Evolutionary conservation across 257 asterid species (phyloP), one percentile per base, ranked within the genome.

Genomic region (Fraxinus americana): DNA sequence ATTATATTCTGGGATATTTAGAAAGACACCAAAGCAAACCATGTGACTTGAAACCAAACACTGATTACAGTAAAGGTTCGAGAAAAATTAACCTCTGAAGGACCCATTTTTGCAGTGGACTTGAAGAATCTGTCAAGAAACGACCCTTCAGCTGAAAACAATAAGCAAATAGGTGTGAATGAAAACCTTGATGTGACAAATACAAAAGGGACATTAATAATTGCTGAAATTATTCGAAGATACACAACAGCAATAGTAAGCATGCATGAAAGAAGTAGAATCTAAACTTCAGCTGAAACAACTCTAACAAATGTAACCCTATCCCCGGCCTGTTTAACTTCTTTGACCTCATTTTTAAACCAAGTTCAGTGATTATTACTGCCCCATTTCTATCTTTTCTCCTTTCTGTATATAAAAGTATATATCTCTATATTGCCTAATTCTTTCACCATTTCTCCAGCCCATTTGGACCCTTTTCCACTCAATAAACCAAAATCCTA

Each of bases 51-150:
- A 72, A 50, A 39, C 19, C 45, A 35, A 23, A 32, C 14, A 50
- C 73, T 67, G 30, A 38, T 25, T 54, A 45, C 41, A 75, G 50
- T 66, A 17, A 14, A 52, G 48, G 19, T 23, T 34, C 65, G 73
- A 54, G 65, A 50, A 73, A 61, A 43, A 35, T 41, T 9, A 17
- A 92, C 99, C 98, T 95, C 93, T 67, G 87, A 76, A 1, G 96
- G 93, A 74, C 87, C 76, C 97, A 95, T 88, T 71, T 86, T 73
- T 48, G 93, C 96, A 67, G 99, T 95, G 82, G 90, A 80, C 84
- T 89, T 93, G 89, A 85, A 91, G 86, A 95, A 93, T 25, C 85
- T 93, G 83, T 91, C 99, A 80, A 95, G 83, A 87, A 89, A 95
- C 71, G 98, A 95, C 48, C 92, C 96, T 77, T 90, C 93, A 79